Evolutionary conservation across 345 rosid genomes (phyloP).

Genomic region (Bruguiera sexangula): DNA sequence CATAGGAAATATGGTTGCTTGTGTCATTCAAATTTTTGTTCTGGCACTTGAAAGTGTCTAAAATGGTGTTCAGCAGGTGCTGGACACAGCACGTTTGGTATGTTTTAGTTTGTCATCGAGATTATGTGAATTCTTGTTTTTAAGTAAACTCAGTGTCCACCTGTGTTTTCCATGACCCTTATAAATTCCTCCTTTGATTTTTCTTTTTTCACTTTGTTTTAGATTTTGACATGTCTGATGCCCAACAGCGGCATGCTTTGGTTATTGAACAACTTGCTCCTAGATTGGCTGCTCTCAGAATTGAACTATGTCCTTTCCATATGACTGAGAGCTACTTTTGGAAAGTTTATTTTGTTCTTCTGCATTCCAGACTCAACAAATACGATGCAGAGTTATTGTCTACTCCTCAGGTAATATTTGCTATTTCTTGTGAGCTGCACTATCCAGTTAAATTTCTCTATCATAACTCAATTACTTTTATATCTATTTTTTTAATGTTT

Average conservation of each 20-base stretch:
- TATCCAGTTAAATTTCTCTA: neutral
- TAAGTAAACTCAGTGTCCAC: neutral
- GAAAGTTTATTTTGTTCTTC: constrained; percentile 36
- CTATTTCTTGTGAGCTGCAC: neutral
- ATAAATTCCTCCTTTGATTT: neutral
- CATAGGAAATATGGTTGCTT: neutral
- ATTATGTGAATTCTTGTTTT: neutral
- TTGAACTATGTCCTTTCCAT: constrained; percentile 36
- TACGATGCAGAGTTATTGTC: constrained; percentile 30
- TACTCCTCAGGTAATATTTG: constrained; percentile 27
- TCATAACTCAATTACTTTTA: neutral
- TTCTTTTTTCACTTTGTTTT: constrained; percentile 6
- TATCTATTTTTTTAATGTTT: neutral
- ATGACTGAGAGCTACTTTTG: constrained; percentile 34
- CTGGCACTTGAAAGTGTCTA: neutral
- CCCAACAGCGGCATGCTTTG: constrained; percentile 24
- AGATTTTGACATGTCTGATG: constrained; percentile 29
- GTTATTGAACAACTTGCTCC: constrained; percentile 34
- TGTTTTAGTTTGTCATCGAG: neutral
- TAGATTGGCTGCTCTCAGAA: constrained; percentile 34
- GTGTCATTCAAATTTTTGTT: neutral
- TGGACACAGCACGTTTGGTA: neutral
- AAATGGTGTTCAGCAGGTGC: neutral
- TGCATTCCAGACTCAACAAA: constrained; percentile 31
- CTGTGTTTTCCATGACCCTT: neutral